Conservation (phyloP, 2,329 filamentous ascomycete species). For the Colletotrichum trifolii region DNA sequence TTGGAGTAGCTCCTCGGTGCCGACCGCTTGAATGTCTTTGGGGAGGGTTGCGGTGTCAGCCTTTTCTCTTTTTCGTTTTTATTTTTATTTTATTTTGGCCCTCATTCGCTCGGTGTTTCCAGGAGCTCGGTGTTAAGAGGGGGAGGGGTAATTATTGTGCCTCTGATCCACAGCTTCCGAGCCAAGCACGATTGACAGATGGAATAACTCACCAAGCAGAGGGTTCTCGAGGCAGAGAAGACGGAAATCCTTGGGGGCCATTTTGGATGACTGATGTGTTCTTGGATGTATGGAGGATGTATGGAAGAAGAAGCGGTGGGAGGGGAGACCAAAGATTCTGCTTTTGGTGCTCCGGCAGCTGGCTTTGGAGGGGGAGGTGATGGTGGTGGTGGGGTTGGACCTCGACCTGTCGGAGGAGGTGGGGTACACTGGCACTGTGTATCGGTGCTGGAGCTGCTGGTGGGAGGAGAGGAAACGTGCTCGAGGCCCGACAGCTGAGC, state of each 20-base stretch:
- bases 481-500: constrained; percentile 18
- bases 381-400: constrained; percentile 42
- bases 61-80: too few relatives aligned
- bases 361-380: constrained; percentile 40
- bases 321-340: constrained; percentile 43
- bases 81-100: too few relatives aligned
- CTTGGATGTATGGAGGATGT: constrained; percentile 33
- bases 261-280: constrained; percentile 54
- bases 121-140: constrained; percentile 27
- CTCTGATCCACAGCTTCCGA: too few relatives aligned
- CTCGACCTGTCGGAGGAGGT: constrained; percentile 23
- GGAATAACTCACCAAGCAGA: constrained; percentile 77
- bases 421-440: not conserved
- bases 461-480: constrained; percentile 32
- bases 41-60: constrained; percentile 17
- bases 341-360: constrained; percentile 35
- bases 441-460: not conserved
- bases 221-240: constrained; percentile 97
- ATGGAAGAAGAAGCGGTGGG: constrained; percentile 22
- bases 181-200: too few relatives aligned
- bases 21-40: constrained; percentile 88
- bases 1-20: constrained; percentile 84
- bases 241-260: constrained; percentile 86
- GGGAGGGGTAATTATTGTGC: constrained; percentile 19
- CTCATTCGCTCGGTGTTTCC: too few relatives aligned